Conservation (phyloP, 768 basidiomycete genomes). For the Suillus subalutaceus region DNA sequence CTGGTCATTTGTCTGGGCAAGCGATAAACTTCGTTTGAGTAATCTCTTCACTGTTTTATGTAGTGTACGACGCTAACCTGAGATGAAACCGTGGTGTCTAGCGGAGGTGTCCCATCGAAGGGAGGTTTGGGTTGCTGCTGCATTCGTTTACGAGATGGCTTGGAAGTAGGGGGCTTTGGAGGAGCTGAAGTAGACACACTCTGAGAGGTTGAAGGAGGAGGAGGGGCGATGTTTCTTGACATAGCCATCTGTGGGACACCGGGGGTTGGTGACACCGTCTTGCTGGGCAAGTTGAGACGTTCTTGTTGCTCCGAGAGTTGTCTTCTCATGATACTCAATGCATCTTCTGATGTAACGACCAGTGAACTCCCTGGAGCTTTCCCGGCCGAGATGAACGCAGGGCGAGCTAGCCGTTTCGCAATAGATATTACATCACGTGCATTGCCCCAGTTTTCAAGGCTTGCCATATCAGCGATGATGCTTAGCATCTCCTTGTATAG, state of each 20-base stretch:
- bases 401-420: slow-evolving; percentile 47
- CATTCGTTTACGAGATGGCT: slow-evolving; percentile 10
- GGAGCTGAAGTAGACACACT: slow-evolving; percentile 22
- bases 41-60: not conserved
- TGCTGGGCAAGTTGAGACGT: slow-evolving; percentile 26
- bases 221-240: slow-evolving; percentile 23
- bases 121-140: not conserved
- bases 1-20: not conserved
- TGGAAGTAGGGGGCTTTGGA: slow-evolving; percentile 15
- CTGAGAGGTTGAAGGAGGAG: slow-evolving; percentile 25
- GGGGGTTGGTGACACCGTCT: slow-evolving; percentile 13
- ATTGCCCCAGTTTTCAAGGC: slow-evolving; percentile 65
- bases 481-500: slow-evolving; percentile 40
- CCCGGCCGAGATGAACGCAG: slow-evolving; percentile 37
- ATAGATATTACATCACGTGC: slow-evolving; percentile 65
- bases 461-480: slow-evolving; percentile 43
- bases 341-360: slow-evolving; percentile 23
- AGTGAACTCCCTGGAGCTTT: slow-evolving; percentile 27
- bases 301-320: slow-evolving; percentile 29
- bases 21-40: not conserved
- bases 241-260: slow-evolving; percentile 19
- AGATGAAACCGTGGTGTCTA: not conserved
- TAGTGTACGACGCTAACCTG: not conserved
- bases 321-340: slow-evolving; percentile 27
- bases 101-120: slow-evolving; percentile 2